Evolutionary conservation across 768 basidiomycete species (phyloP), one percentile per base, ranked within the genome.

Genomic region (Suillus spraguei): DNA sequence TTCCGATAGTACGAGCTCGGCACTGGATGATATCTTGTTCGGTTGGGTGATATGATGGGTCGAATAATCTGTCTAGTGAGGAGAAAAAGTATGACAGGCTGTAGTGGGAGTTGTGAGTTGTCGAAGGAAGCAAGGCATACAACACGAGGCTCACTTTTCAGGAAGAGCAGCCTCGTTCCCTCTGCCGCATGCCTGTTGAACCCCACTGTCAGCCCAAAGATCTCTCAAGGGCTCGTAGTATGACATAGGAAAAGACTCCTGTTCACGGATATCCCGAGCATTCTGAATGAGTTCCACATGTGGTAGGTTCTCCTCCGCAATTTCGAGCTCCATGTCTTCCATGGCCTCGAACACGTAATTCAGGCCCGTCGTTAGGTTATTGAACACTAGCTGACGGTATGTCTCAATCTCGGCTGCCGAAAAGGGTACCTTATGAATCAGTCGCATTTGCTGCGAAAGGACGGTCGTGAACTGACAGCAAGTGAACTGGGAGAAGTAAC

Each of bases 121-220:
- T 52, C 24, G 47, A 41, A 54, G 17, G 28, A 28, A 28, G 28
- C 39, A 41, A 58, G 16, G 53, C 44, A 68, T 46, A 10, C 11
- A 55, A 33, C 59, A 54, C 35, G 44, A n/a, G 32, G 73, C 83
- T 66, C 73, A 93, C 91, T 95, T 96, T 75, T 97, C 95, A 6
- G 94, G 95, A 61, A 97, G 75, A 3, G 94, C 94, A 16, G 90
- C 94, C 73, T 97, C 95, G 73, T 97, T 95, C 5, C 93, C 94
- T 62, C 94, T 78, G 22, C 80, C 81, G 77, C 87, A 94, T n/a
- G 92, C 89, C 70, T 82, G 82, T 72, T 90, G 89, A 1, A 96
- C 84, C 53, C 84, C 84, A 22, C 82, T 78, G 72, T 98, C 96
- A 14, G 76, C 76, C 95, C 95, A 98, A 1, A 98, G 82, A 4